These are phyloP conservation scores for Rubus idaeus DNA, from an alignment of 306 rosid genomes.

Conservation along the genomic window DNA sequence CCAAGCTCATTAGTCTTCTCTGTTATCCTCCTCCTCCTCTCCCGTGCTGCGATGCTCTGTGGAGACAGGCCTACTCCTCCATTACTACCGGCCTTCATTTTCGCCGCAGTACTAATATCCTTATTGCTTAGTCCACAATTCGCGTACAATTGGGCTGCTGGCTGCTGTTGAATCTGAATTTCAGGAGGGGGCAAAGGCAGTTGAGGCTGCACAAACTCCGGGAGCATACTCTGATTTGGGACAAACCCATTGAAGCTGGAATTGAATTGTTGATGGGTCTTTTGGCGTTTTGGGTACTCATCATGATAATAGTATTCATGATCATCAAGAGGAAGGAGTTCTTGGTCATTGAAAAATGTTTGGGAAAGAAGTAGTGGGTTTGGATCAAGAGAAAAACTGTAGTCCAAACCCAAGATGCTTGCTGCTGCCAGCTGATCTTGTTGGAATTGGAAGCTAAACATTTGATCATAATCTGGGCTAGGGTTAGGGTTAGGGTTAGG, in stretches of 20 bases:
- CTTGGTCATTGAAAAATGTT: not conserved
- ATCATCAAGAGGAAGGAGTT: not conserved
- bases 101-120: not conserved
- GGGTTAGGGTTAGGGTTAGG: conserved; percentile 13
- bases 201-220: not conserved
- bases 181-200: not conserved
- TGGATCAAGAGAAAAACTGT: conserved; percentile 6
- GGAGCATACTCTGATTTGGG: not conserved
- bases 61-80: conserved; percentile 34
- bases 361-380: conserved; percentile 12
- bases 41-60: conserved; percentile 73
- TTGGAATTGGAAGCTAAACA: conserved; percentile 18
- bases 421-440: conserved; percentile 3
- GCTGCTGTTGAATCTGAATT: not conserved
- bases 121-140: not conserved
- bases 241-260: conserved; percentile 7
- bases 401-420: not conserved
- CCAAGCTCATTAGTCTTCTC: conserved; percentile 83
- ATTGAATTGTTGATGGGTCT: not conserved
- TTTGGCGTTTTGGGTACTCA: conserved; percentile 18
- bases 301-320: conserved; percentile 12
- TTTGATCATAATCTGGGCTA: conserved; percentile 4
- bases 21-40: conserved; percentile 76
- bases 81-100: not conserved
- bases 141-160: not conserved